phyloP scores from a whole-genome alignment of 2,329 filamentous ascomycete species.

The Fusarium dimerum region DNA sequence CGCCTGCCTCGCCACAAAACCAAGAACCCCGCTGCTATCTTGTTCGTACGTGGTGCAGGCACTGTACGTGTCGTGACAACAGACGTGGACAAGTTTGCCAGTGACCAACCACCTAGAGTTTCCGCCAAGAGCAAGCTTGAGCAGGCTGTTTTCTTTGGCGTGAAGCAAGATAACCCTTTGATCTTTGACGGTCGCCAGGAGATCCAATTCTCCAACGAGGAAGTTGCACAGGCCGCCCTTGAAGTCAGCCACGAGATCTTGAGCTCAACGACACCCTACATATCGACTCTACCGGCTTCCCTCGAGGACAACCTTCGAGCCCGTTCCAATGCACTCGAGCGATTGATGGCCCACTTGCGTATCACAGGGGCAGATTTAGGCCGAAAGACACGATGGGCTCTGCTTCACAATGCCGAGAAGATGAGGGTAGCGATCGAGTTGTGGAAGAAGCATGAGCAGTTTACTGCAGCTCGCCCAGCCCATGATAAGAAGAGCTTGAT shows the following conservation, averaged over 20 bases:
- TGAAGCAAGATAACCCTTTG: constrained; percentile 81
- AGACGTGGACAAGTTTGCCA: constrained; percentile 61
- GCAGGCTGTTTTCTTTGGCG: constrained; percentile 91
- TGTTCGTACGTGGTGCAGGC: constrained; percentile 64
- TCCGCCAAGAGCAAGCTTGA: constrained; percentile 89
- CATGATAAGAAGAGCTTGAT: constrained; percentile 70
- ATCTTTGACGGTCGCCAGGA: constrained; percentile 72
- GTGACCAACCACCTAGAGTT: constrained; percentile 60
- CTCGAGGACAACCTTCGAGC: constrained; percentile 79
- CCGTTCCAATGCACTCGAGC: constrained; percentile 71
- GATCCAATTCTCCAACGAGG: constrained; percentile 65
- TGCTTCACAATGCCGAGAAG: constrained; percentile 91
- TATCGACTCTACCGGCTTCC: constrained; percentile 72
- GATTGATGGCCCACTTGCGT: constrained; percentile 71
- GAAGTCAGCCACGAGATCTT: constrained; percentile 81
- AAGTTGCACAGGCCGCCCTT: constrained; percentile 76
- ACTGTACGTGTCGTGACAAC: constrained; percentile 60
- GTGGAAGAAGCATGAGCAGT: constrained; percentile 78
- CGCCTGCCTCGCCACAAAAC: constrained; percentile 54
- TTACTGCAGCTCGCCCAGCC: constrained; percentile 58
- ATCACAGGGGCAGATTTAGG: constrained; percentile 67
- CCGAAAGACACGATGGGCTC: constrained; percentile 69
- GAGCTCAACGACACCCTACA: constrained; percentile 71
- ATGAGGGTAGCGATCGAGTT: constrained; percentile 76
- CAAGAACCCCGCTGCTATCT: constrained; percentile 63